phyloP scores from a whole-genome alignment of 192 early-diverging fungal species.

The Phycomyces blakesleeanus region DNA sequence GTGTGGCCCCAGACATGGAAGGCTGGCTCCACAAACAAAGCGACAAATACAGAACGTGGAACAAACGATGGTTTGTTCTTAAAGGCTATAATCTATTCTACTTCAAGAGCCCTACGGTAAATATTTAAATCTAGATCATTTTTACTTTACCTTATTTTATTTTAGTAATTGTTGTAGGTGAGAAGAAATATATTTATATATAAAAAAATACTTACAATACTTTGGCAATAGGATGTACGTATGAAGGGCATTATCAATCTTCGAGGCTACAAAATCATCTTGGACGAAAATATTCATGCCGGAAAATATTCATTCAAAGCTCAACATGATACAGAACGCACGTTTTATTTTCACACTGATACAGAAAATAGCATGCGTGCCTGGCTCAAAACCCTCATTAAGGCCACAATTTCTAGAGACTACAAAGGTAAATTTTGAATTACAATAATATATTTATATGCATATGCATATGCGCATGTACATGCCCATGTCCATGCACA shows the following conservation, averaged over 20 bases:
- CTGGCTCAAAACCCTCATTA: conserved; percentile 60
- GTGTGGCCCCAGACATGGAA: conserved; percentile 42
- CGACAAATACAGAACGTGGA: conserved; percentile 51
- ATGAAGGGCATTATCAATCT: conserved; percentile 60
- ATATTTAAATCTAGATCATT: conserved; percentile 44
- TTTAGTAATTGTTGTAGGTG: no score
- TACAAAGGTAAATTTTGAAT: conserved; percentile 25
- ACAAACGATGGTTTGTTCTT: conserved; percentile 53
- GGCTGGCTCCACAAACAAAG: conserved; percentile 54
- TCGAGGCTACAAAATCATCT: conserved; percentile 54
- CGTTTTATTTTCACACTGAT: conserved; percentile 58
- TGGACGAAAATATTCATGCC: conserved; percentile 51
- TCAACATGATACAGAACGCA: conserved; percentile 50
- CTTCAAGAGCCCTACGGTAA: conserved; percentile 45
- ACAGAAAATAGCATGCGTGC: conserved; percentile 41
- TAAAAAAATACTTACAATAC: no score
- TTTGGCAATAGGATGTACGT: conserved; percentile 40
- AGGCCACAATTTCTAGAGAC: conserved; percentile 58
- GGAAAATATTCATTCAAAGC: conserved; percentile 64
- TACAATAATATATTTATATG: background rate
- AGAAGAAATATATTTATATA: no score
- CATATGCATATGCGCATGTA: background rate
- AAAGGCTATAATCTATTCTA: conserved; percentile 51
- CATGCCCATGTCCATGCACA: background rate
- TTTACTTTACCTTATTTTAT: conserved; percentile 35